Evolutionary conservation across 192 early-diverging fungal genomes (phyloP).

Genomic region (Podila horticola): DNA sequence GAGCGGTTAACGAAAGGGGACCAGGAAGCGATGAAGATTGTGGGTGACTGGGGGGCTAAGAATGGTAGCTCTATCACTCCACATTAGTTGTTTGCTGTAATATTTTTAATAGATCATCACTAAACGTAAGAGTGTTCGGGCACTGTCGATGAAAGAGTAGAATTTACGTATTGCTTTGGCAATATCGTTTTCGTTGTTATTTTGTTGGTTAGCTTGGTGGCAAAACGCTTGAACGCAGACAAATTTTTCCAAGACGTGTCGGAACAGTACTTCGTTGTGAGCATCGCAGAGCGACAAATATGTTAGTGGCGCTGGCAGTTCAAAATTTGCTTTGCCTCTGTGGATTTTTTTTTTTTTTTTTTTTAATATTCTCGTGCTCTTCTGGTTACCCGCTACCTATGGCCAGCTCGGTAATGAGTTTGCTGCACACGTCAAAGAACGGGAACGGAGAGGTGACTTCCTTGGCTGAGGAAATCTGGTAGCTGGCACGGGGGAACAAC

Average conservation of each 20-base stretch:
- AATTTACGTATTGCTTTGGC: too few species aligned
- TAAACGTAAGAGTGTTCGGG: too few species aligned
- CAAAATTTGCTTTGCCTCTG: too few species aligned
- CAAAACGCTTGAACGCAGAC: too few species aligned
- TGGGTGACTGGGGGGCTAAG: constrained; percentile 74
- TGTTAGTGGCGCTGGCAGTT: too few species aligned
- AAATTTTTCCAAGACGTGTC: too few species aligned
- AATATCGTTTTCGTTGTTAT: too few species aligned
- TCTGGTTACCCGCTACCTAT: constrained; percentile 61
- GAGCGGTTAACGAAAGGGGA: constrained; percentile 66
- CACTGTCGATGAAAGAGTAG: too few species aligned
- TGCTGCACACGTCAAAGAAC: constrained; percentile 96
- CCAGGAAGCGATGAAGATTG: constrained; percentile 72
- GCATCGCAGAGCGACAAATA: too few species aligned
- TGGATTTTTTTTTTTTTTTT: not conserved
- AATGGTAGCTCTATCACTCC: not conserved
- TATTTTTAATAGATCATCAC: not conserved
- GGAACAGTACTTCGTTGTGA: too few species aligned
- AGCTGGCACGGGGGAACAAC: constrained; percentile 49
- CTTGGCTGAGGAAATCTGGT: constrained; percentile 46
- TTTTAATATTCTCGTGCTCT: constrained; percentile 2
- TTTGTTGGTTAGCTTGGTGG: too few species aligned
- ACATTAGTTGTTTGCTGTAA: not conserved
- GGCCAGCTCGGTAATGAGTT: constrained; percentile 95
- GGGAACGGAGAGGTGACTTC: constrained; percentile 77